Conservation (phyloP, 2,329 filamentous ascomycete genomes). For the Fusarium napiforme region DNA sequence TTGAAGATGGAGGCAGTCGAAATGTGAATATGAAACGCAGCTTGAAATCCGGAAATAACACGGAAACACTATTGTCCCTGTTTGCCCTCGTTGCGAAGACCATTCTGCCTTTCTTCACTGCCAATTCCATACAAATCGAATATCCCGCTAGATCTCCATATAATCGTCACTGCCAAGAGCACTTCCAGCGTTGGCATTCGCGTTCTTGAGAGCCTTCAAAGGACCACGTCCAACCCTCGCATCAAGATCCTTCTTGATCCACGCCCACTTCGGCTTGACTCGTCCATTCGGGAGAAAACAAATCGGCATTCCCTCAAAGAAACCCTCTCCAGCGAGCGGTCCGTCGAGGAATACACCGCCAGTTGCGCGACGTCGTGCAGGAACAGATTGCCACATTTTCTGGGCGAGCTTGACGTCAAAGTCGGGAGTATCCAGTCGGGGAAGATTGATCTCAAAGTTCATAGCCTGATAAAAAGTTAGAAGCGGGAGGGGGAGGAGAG, state of each 20-base stretch:
- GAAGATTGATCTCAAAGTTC: not conserved
- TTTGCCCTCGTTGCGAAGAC: not conserved
- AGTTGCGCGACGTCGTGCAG: constrained; percentile 2
- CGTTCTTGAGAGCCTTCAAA: not conserved
- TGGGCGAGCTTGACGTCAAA: constrained; percentile 1
- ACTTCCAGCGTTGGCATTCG: not conserved
- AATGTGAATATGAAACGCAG: not conserved
- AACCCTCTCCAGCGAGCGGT: constrained; percentile 11
- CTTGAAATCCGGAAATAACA: not conserved
- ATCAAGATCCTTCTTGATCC: constrained; percentile 13
- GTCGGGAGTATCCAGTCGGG: not conserved
- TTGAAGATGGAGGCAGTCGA: too few species aligned
- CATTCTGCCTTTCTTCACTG: not conserved
- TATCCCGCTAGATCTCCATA: rapidly evolving
- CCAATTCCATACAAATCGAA: not conserved
- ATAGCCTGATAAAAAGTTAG: not conserved
- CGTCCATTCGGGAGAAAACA: constrained; percentile 14
- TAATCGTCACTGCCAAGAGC: rapidly evolving
- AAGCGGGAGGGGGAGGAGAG: too few species aligned
- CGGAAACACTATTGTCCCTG: rapidly evolving
- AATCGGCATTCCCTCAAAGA: not conserved
- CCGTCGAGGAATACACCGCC: constrained; percentile 13
- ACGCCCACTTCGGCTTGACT: not conserved
- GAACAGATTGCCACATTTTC: constrained; percentile 20
- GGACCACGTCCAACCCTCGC: not conserved